Base-by-base conservation (phyloP, 2,329 filamentous ascomycete genomes). In the Lecanosticta acicola region DNA sequence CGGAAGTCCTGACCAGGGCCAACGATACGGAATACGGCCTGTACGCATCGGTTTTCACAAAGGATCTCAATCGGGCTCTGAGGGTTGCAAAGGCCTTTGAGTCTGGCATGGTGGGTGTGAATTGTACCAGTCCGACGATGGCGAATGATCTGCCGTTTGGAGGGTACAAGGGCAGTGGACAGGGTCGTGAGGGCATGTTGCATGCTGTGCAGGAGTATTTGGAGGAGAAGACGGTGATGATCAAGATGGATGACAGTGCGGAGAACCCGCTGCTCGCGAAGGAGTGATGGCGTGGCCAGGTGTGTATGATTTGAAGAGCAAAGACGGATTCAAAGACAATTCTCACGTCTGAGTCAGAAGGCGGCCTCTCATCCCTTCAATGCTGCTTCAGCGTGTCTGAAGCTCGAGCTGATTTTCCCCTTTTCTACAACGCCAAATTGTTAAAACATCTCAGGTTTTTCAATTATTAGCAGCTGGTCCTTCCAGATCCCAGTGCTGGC, bases 81-180 rank as follows among this genome's bases (percentile, higher is more conserved):
- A 59, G 67, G 4, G 66, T 70, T 7, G 67, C 67, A 2, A 68
- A 67, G 46, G 64, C 59, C 1, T 59, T 71, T 16, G 67, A 71
- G 49, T 59, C 64, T 26, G 68, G 68, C 8, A 67, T 60, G 7
- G 63, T 71, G 0, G 66, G 63, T 7, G 60, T 71, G 10, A 71
- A 71, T 29, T 68, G 67, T 51, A 68, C 67, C 49, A 41, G 63
- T 64, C 65, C 54, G 57, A 56, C 55, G 1, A 58, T 50, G 10
- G 61, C 48, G 4, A 46, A 49, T 2, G 67, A 68, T 43, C 66
- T 68, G 59, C 67, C 67, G 0, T 71, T 70, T 50, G 69, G 68
- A 32, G 69, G 69, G 0, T 68, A 66, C 51, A 70, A 70, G 45
- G 57, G 58, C 1, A 61, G 56, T 18, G 67, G 66, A 1, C 52